Base-by-base conservation (phyloP, 2,329 filamentous ascomycete species). In the Emericellopsis atlantica region DNA sequence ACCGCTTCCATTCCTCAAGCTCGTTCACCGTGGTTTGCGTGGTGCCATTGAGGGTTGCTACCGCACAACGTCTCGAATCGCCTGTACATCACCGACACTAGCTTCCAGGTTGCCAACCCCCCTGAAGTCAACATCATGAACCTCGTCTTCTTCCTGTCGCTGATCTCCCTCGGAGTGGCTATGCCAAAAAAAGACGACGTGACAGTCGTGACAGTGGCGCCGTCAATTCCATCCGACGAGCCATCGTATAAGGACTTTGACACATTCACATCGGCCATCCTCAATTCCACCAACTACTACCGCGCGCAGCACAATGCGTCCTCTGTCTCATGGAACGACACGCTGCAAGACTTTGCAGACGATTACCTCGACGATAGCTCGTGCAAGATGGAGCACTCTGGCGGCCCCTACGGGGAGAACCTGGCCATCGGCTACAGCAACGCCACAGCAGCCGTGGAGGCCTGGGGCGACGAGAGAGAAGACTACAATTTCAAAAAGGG, bases 351-450 rank as follows among this genome's bases (percentile, higher is more conserved):
- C 4, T 79, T 68, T 45, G 79, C 81, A 0, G 26, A 39, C 4
- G 23, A 31, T 10, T n/a, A 39, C n/a, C 18, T 14, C 12, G 36
- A 34, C 6, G 39, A 35, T 14, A 18, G 11, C n/a, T 29, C 48
- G 43, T 74, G 72, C 56, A 51, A 54, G 3, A 76, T 79, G 46
- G 53, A 59, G 40, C 77, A 81, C 59, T 74, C 65, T 46, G 69
- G 69, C 41, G 78, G 79, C 0, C 74, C 79, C 0, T 79, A 78
- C 46, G 84, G 84, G 51, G 84, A 89, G 61, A 89, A 88, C 58
- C 69, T 89, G 4, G 81, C 81, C 7, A 66, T 76, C 5, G 82
- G 81, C 4, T 86, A 77, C 54, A 46, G 64, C 0, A 77, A 81
- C 51, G 72, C 70, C 2, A 70, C 70, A 0, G 62, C 67, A 4